These are phyloP conservation scores for Aureobasidium namibiae DNA, from an alignment of 2,329 filamentous ascomycete genomes.

Conservation along the genomic window DNA sequence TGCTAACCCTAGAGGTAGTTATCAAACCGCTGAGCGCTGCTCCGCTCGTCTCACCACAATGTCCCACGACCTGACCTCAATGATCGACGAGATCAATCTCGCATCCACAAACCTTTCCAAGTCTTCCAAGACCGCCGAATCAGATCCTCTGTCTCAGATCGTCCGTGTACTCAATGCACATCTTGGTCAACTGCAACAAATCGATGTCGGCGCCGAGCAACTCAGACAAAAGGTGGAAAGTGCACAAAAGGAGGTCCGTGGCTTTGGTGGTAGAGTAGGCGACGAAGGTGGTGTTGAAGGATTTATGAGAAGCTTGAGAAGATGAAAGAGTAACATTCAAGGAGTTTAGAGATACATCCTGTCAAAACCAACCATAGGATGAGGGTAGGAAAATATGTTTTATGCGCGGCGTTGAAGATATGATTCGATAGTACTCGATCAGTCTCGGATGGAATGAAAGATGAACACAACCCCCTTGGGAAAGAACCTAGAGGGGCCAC, in stretches of 20 bases:
- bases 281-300: slow-evolving; percentile 67
- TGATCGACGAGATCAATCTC: slow-evolving; percentile 97
- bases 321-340: background rate
- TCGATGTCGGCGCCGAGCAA: slow-evolving; percentile 74
- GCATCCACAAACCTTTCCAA: slow-evolving; percentile 86
- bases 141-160: slow-evolving; percentile 74
- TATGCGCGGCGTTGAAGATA: slow-evolving; percentile 1
- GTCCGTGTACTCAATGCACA: slow-evolving; percentile 92
- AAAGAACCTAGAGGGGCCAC: background rate
- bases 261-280: slow-evolving; percentile 42
- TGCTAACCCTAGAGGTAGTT: slow-evolving; percentile 34
- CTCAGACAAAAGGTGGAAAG: slow-evolving; percentile 74
- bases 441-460: background rate
- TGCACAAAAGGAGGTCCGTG: slow-evolving; percentile 69
- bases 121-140: slow-evolving; percentile 55
- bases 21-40: slow-evolving; percentile 90
- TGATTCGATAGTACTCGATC: background rate
- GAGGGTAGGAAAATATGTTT: background rate
- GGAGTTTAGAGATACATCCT: background rate
- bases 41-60: slow-evolving; percentile 87
- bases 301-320: slow-evolving; percentile 69
- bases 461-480: background rate
- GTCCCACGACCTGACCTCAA: slow-evolving; percentile 83
- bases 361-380: background rate
- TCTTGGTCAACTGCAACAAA: slow-evolving; percentile 83